Percentiles rank a stretch among this genome's conserved stretches.
These are phyloP conservation scores for Pleurotus tuoliensis DNA, from an alignment of 768 basidiomycete genomes.

Conservation along the genomic window DNA sequence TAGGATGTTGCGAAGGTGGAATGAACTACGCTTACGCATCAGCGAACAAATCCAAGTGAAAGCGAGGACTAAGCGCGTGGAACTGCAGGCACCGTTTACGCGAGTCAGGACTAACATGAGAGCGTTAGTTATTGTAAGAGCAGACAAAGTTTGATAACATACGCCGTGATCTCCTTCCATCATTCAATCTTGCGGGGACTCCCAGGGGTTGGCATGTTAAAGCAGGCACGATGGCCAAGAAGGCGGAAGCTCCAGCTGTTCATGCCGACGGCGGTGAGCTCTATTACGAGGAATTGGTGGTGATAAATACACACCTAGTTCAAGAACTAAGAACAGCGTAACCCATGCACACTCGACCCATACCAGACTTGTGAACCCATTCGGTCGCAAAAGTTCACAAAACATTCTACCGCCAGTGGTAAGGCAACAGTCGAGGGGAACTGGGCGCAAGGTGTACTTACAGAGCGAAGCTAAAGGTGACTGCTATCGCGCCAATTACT, in stretches of 20 bases:
- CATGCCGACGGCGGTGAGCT: neutral
- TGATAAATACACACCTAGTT: constrained; percentile 45
- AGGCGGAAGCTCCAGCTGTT: constrained; percentile 51
- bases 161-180: neutral
- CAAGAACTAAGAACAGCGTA: constrained; percentile 49
- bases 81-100: constrained; percentile 36
- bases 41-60: constrained; percentile 54
- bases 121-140: neutral
- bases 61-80: constrained; percentile 50
- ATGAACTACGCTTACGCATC: constrained; percentile 29
- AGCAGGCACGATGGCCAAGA: constrained; percentile 35
- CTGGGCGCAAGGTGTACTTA: constrained; percentile 24
- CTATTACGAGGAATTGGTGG: neutral
- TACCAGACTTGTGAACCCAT: constrained; percentile 53
- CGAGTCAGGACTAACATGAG: neutral
- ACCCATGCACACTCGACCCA: constrained; percentile 74
- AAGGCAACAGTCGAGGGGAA: neutral
- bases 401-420: constrained; percentile 39
- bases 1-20: neutral
- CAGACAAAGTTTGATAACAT: neutral
- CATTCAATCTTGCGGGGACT: neutral
- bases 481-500: constrained; percentile 54
- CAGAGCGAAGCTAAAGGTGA: constrained; percentile 58
- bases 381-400: constrained; percentile 49
- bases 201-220: constrained; percentile 27